Evolutionary conservation across 2,329 filamentous ascomycete genomes (phyloP).

Genomic region (Coniochaeta sp.): DNA sequence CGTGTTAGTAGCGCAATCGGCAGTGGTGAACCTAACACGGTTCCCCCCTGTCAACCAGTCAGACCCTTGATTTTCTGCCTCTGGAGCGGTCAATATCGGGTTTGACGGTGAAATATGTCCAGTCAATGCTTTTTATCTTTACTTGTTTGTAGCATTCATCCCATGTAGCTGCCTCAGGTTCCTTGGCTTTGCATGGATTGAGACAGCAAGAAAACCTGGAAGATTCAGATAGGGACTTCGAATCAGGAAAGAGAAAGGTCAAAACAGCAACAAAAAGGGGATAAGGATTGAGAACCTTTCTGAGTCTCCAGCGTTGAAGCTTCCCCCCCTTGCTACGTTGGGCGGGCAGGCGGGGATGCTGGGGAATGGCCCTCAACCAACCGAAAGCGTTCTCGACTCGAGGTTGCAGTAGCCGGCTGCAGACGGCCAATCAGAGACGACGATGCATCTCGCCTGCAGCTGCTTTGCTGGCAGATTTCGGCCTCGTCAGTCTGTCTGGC

Average conservation of each 20-base stretch:
- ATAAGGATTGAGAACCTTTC: neutral
- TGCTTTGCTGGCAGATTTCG: constrained; percentile 4
- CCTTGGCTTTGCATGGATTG: too few relatives aligned
- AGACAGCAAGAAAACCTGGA: too few relatives aligned
- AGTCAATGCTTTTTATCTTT: too few relatives aligned
- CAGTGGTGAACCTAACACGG: neutral
- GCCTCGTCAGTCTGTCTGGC: neutral
- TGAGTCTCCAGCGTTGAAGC: too few relatives aligned
- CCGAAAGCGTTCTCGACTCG: neutral
- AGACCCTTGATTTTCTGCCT: neutral
- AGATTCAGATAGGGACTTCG: too few relatives aligned
- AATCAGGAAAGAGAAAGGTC: too few relatives aligned
- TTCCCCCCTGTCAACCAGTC: neutral
- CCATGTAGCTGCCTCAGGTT: too few relatives aligned
- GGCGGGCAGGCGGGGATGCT: neutral
- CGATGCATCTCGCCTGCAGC: neutral
- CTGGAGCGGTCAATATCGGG: too few relatives aligned
- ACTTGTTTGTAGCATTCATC: too few relatives aligned
- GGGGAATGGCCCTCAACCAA: neutral
- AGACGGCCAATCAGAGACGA: neutral
- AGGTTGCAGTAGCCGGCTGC: neutral
- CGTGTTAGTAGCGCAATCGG: neutral
- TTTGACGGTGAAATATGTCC: too few relatives aligned
- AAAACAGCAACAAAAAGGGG: neutral
- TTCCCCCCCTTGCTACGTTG: neutral